Evolutionary conservation across 371 early-diverging fungal genomes (phyloP), one percentile per base, ranked within the genome.

Genomic region (Sporodiniella umbellata): DNA sequence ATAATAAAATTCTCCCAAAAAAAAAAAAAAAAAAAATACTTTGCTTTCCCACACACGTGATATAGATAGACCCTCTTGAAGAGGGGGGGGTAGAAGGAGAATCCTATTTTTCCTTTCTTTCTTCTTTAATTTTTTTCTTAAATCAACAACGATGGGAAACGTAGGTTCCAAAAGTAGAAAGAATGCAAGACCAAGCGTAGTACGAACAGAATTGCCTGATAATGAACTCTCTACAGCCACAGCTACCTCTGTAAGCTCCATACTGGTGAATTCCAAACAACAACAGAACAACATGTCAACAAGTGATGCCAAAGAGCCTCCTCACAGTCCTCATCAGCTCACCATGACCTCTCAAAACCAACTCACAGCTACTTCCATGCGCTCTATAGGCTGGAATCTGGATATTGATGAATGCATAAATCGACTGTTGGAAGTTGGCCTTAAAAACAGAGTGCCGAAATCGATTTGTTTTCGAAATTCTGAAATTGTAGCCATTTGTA

Each of bases 401-500:
- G 86, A 90, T 55, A 72, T 96, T 42, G 94, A 96, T 74, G 93
- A 93, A 64, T 86, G 92, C 64, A 93, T 94, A 40, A 75, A 80
- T 50, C 79, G 92, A 45, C 76, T 96, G 12, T 64, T 92, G 51
- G 88, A 86, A 23, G 86, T 85, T 12, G 89, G 92, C 15, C 79
- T 78, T 53, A 80, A 76, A 45, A 83, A 80, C 19, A 91, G 88
- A 56, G 70, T 85, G 10, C 70, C 80, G 21, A 92, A 91, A 60
- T 65, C 79, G 11, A 75, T 89, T 18, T 88, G 88, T 51, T 72
- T 92, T 38, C 82, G 85, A 58, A 92, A 89, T 65, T 81, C 85
- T 14, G 98, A 98, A 65, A 94, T 99, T 44, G 70, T 82, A n/a
- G 87, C 82, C 15, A 85, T 99, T 50, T 98, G 98, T 71, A 84